These are phyloP conservation scores for Candida coleopterorum DNA, from an alignment of 805 yeast species.

Conservation along the genomic window DNA sequence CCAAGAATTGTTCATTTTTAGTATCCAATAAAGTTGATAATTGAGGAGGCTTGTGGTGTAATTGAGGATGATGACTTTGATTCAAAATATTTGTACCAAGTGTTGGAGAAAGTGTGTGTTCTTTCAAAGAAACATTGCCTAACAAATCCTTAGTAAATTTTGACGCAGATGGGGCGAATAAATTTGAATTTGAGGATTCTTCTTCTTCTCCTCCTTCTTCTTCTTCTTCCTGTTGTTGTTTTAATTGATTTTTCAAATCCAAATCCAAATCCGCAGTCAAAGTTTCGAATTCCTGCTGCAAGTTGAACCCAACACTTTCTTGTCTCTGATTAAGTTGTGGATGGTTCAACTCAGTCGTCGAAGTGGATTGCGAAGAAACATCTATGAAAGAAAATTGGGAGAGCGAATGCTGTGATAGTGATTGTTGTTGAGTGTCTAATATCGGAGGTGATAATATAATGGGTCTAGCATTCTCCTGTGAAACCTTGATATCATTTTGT, in stretches of 20 bases:
- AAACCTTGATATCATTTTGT: neutral
- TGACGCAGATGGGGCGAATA: constrained; percentile 15
- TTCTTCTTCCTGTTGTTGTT: constrained; percentile 1
- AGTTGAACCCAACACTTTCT: constrained; percentile 42
- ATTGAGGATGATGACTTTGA: neutral
- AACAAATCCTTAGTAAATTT: constrained; percentile 5
- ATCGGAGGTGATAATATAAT: constrained; percentile 41
- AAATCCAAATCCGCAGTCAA: constrained; percentile 42
- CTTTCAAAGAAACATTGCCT: constrained; percentile 6
- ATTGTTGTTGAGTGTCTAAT: constrained; percentile 20
- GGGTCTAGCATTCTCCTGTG: constrained; percentile 19
- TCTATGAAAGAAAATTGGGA: constrained; percentile 2
- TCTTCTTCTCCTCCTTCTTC: neutral
- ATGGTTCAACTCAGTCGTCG: neutral
- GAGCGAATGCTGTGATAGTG: constrained; percentile 2
- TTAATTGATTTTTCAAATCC: constrained; percentile 26
- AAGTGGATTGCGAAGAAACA: neutral
- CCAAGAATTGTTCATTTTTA: constrained; percentile 5
- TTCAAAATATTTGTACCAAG: neutral
- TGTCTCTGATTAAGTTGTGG: constrained; percentile 24
- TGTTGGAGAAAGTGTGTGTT: constrained; percentile 7
- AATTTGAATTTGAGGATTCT: constrained; percentile 2
- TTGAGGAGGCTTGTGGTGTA: neutral
- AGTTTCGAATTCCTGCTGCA: constrained; percentile 46
- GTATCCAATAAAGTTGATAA: neutral